Base-by-base conservation (phyloP, 2,329 filamentous ascomycete species). In the Trichoderma sp. region DNA sequence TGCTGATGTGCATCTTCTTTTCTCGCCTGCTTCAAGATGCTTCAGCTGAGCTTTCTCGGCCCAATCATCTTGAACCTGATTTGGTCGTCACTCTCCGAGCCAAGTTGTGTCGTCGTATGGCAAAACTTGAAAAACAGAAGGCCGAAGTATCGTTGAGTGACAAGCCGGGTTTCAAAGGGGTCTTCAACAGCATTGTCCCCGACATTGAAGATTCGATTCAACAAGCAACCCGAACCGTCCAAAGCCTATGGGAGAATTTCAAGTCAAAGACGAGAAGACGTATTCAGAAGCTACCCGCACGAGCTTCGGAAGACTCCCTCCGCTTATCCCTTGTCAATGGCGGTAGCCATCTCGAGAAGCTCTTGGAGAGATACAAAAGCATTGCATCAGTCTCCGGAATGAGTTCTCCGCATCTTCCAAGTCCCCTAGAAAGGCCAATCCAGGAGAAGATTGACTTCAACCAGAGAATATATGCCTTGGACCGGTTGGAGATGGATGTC, bases 281-380 rank as follows among this genome's bases (percentile, higher is more conserved):
- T 0, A 77, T 88, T 3, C 78, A 77, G 0, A 44, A 30, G 0
- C 75, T 88, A 6, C 80, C 78, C 0, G 58, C 5, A 1, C 72
- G 71, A 2, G 81, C 80, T 0, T 55, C 73, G 0, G 57, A 70
- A 0, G 26, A 67, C 0, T 76, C 79, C n/a, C 64, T 79, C 0
- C 26, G 41, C 0, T 72, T 86, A 0, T 72, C 71, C 0, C 74
- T 85, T 1, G 72, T 70, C 0, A 80, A 80, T 44, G 84, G 82
- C 54, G 66, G 72, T 0, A 3, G 14, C 0, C 78, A 79, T 43
- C 63, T 82, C 1, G 26, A n/a, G 1, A 47, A 54, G 1, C 28
- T 65, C 0, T 48, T 52, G 9, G 21, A 26, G 10, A 4, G 43
- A 2, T 39, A 17, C 21, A 51, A 28, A 5, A 28, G 28, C 28